Evolutionary conservation across 345 rosid species (phyloP).

Genomic region (Salix exigua): DNA sequence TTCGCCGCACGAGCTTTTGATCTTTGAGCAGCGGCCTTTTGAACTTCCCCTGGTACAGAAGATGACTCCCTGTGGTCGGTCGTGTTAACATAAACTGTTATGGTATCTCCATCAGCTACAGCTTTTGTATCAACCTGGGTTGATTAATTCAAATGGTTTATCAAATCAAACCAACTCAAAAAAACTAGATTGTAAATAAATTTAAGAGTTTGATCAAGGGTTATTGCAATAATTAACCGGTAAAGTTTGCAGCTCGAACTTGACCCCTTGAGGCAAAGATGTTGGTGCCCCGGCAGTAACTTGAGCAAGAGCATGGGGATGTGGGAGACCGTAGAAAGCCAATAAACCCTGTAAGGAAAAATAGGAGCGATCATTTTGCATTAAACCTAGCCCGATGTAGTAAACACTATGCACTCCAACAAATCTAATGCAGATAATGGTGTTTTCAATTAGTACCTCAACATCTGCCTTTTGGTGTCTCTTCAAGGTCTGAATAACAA

Average conservation of each 20-base stretch:
- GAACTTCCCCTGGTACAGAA: conserved; percentile 55
- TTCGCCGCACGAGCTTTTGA: conserved; percentile 55
- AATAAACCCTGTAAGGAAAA: conserved; percentile 53
- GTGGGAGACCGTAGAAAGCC: conserved; percentile 77
- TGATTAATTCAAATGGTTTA: conserved; percentile 22
- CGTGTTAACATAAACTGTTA: conserved; percentile 61
- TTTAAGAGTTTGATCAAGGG: neutral
- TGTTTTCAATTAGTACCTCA: conserved; percentile 44
- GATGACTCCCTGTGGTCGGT: conserved; percentile 57
- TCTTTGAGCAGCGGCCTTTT: conserved; percentile 49
- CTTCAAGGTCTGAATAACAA: conserved; percentile 54
- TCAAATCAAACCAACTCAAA: conserved; percentile 4
- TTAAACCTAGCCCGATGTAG: neutral
- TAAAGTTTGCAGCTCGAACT: conserved; percentile 57
- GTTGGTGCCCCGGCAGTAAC: conserved; percentile 37
- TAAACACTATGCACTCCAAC: neutral
- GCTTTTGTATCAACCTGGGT: conserved; percentile 69
- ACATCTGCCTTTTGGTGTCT: conserved; percentile 74
- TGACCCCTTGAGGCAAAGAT: conserved; percentile 47
- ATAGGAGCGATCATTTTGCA: neutral
- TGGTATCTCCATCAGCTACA: conserved; percentile 77
- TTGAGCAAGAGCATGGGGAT: conserved; percentile 36
- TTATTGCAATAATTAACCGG: conserved; percentile 45
- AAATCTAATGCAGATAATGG: neutral
- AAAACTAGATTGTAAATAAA: neutral